Percentiles rank a stretch among this genome's conserved stretches.
phyloP scores from a whole-genome alignment of 495 filamentous ascomycete genomes.

The Pyrenopolyporus hunteri region DNA sequence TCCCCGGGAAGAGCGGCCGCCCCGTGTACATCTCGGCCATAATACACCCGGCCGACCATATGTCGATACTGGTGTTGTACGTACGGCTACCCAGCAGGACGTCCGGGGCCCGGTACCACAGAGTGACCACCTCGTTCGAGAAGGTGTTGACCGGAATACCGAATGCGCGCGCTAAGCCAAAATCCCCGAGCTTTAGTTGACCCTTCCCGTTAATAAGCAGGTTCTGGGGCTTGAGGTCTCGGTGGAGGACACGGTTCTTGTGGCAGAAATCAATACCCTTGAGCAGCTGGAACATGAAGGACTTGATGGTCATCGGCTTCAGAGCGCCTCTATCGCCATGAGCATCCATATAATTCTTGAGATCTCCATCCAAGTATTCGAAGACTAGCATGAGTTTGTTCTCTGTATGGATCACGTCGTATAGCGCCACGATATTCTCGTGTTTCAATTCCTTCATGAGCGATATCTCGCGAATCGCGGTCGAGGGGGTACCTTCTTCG shows the following conservation, averaged over 20 bases:
- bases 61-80: conserved; percentile 97
- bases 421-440: conserved; percentile 94
- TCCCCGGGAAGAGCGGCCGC: conserved; percentile 89
- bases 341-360: conserved; percentile 99
- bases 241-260: conserved; percentile 91
- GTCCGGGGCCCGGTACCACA: conserved; percentile 96
- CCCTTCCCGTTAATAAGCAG: conserved; percentile 93
- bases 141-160: conserved; percentile 98
- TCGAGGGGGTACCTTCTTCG: conserved; percentile 98
- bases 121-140: conserved; percentile 94
- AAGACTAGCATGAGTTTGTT: conserved; percentile 99
- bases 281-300: conserved; percentile 95
- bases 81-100: conserved; percentile 89
- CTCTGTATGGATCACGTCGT: conserved; percentile 99
- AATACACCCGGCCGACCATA: conserved; percentile 97
- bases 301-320: conserved; percentile 87
- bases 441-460: conserved; percentile 99
- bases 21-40: conserved; percentile 99
- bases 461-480: conserved; percentile 97
- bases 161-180: conserved; percentile 90
- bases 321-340: conserved; percentile 82
- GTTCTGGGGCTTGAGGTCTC: conserved; percentile 96
- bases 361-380: conserved; percentile 96
- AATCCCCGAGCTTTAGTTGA: conserved; percentile 91
- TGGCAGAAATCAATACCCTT: conserved; percentile 96